Percentiles rank a stretch among this genome's conserved stretches.
Evolutionary conservation across 2,329 filamentous ascomycete genomes (phyloP).

Genomic region (Tolypocladium paradoxum): DNA sequence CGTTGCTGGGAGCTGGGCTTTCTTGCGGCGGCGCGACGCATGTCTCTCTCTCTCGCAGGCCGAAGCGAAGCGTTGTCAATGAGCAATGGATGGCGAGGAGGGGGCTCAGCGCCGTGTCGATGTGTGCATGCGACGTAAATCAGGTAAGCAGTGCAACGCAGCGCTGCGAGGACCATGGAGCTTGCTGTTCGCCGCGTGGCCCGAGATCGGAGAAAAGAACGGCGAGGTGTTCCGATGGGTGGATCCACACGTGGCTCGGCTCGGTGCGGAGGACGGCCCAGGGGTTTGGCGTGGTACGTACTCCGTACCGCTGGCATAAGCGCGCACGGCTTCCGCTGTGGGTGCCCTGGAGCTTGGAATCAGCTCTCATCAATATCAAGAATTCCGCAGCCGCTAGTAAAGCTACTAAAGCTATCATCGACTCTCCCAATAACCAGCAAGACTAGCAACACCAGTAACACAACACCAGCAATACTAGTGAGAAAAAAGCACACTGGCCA

Average conservation of each 20-base stretch:
- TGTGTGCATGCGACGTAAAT: background rate
- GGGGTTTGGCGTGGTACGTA: background rate
- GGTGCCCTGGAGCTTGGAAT: too few species aligned
- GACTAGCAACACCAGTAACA: too few species aligned
- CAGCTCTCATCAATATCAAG: too few species aligned
- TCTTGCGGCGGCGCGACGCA: background rate
- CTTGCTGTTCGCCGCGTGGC: background rate
- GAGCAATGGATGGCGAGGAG: too few species aligned
- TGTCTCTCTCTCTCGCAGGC: background rate
- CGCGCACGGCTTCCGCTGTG: too few species aligned
- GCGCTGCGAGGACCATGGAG: too few species aligned
- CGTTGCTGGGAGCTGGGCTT: background rate
- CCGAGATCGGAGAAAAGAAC: conserved; percentile 1
- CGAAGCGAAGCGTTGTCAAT: too few species aligned
- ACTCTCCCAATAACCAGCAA: too few species aligned
- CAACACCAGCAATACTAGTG: too few species aligned
- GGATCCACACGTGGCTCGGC: background rate
- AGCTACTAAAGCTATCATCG: too few species aligned
- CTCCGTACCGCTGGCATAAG: background rate
- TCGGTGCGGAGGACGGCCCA: background rate
- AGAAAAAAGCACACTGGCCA: too few species aligned
- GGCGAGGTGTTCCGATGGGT: background rate
- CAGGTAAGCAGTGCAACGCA: background rate
- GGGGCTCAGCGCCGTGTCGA: background rate
- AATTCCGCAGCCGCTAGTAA: too few species aligned